phyloP scores from a whole-genome alignment of 202 grass and related monocot species.

The Zizania palustris region DNA sequence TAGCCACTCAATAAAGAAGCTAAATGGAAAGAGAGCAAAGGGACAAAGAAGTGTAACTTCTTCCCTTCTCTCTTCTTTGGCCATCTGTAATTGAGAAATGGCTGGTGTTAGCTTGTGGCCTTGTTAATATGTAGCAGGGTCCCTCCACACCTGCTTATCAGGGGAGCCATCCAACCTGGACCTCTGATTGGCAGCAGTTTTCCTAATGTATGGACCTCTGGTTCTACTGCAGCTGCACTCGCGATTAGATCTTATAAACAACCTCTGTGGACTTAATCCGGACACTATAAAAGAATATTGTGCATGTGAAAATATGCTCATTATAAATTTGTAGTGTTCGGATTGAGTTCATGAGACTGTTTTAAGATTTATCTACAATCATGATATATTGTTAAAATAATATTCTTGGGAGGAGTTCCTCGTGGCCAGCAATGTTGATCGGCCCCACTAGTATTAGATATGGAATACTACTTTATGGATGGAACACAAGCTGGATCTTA shows the following conservation, averaged over 20 bases:
- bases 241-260: conserved; percentile 34
- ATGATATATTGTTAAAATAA: conserved; percentile 33
- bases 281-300: conserved; percentile 44
- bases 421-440: conserved; percentile 43
- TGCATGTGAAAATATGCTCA: conserved; percentile 14
- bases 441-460: conserved; percentile 32
- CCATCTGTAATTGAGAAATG: conserved; percentile 30
- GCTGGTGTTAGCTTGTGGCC: conserved; percentile 31
- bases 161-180: conserved; percentile 30
- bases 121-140: conserved; percentile 38
- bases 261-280: conserved; percentile 47
- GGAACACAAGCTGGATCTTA: conserved; percentile 51
- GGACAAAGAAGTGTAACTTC: conserved; percentile 24
- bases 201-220: neutral
- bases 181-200: conserved; percentile 20
- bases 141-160: conserved; percentile 33
- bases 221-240: neutral
- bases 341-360: conserved; percentile 47
- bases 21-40: conserved; percentile 42
- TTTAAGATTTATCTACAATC: conserved; percentile 30
- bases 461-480: conserved; percentile 37
- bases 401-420: conserved; percentile 39
- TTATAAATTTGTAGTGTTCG: conserved; percentile 57
- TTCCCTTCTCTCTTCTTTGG: conserved; percentile 27
- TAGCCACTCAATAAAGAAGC: conserved; percentile 42